A percentile compares a stretch with the other conserved stretches of the same genome.
Conservation (phyloP, 2,329 filamentous ascomycete species). For the Penicillium sp. region DNA sequence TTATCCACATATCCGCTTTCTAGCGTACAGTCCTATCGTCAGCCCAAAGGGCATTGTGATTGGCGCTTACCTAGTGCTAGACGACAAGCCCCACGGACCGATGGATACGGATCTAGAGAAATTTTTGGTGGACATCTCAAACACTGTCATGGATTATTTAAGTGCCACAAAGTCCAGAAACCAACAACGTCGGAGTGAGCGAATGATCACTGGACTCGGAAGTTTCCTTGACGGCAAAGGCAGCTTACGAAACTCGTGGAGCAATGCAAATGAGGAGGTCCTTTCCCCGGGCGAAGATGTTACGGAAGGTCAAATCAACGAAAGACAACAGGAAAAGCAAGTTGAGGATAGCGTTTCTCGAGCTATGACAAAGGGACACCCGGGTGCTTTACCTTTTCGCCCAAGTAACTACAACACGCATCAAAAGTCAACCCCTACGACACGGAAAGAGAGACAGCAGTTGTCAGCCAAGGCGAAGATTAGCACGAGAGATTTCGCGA, state of each 20-base stretch:
- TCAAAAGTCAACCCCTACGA: too few relatives aligned
- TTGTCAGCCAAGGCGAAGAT: too few relatives aligned
- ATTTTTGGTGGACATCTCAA: constrained; percentile 51
- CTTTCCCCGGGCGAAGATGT: too few relatives aligned
- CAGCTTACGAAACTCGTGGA: constrained; percentile 17
- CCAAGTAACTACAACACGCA: too few relatives aligned
- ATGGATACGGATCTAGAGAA: constrained; percentile 44
- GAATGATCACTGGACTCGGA: constrained; percentile 57
- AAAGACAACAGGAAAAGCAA: too few relatives aligned
- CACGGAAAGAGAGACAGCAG: too few relatives aligned
- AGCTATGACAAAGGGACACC: too few relatives aligned
- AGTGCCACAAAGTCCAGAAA: constrained; percentile 55
- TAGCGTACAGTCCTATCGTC: constrained; percentile 60
- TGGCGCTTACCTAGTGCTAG: constrained; percentile 60
- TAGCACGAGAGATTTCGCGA: too few relatives aligned
- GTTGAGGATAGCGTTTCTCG: too few relatives aligned
- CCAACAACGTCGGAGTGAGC: constrained; percentile 50
- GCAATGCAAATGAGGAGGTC: too few relatives aligned
- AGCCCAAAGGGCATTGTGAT: constrained; percentile 57
- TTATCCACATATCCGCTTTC: constrained; percentile 43
- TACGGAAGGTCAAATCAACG: constrained; percentile 13
- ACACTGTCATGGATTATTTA: constrained; percentile 59
- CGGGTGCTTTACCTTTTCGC: too few relatives aligned
- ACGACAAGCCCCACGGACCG: constrained; percentile 50
- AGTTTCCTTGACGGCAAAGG: constrained; percentile 52